phyloP scores from a whole-genome alignment of 192 early-diverging fungal genomes.

The Oehlia diaphana region DNA sequence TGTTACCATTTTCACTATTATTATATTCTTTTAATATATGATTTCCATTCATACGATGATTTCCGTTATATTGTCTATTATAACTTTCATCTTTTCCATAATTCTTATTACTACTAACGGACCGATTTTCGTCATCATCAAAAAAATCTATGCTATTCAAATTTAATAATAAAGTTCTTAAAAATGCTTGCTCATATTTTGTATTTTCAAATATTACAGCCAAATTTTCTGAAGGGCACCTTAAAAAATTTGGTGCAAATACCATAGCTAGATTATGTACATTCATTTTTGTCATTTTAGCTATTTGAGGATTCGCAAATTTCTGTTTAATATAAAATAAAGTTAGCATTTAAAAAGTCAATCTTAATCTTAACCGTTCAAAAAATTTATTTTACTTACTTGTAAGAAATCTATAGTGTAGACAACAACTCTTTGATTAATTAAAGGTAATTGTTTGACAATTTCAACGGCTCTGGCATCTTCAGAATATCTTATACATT shows the following conservation, averaged over 20 bases:
- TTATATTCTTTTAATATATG: no score
- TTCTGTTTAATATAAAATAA: constrained; percentile 40
- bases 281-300: constrained; percentile 86
- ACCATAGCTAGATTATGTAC: constrained; percentile 91
- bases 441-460: constrained; percentile 50
- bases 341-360: no score
- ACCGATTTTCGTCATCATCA: neutral
- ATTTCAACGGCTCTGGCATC: constrained; percentile 54
- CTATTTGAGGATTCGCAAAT: constrained; percentile 72
- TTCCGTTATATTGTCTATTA: no score
- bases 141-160: neutral
- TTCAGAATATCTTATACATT: constrained; percentile 69
- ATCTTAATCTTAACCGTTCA: no score
- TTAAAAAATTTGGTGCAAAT: constrained; percentile 92
- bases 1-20: no score
- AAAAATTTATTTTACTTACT: neutral
- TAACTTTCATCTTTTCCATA: no score
- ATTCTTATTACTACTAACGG: no score
- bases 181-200: constrained; percentile 20
- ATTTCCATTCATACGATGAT: no score
- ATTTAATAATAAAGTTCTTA: constrained; percentile 20
- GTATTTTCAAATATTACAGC: constrained; percentile 42
- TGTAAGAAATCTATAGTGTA: constrained; percentile 85
- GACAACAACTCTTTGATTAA: constrained; percentile 69
- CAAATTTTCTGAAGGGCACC: constrained; percentile 77